phyloP scores from a whole-genome alignment of 345 rosid genomes.

The Adansonia digitata region DNA sequence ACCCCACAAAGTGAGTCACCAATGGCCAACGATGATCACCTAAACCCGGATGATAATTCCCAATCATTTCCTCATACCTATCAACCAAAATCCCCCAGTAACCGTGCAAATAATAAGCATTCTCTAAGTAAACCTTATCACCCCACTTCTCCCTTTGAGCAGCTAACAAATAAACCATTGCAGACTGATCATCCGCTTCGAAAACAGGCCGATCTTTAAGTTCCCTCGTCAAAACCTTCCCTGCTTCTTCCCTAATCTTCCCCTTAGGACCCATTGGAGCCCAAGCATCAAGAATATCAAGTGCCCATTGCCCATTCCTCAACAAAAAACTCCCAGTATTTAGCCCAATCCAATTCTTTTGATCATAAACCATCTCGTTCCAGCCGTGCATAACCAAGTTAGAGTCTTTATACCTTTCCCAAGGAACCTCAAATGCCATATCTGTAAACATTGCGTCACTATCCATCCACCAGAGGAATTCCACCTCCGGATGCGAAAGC shows the following conservation, averaged over 20 bases:
- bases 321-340: conserved; percentile 64
- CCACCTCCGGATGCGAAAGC: no score
- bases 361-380: no score
- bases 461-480: no score
- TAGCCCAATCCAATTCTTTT: conserved; percentile 71
- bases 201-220: conserved; percentile 56
- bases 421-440: no score
- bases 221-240: conserved; percentile 52
- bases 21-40: conserved; percentile 72
- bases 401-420: no score
- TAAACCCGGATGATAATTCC: no score
- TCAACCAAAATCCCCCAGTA: conserved; percentile 71
- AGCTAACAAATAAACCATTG: conserved; percentile 58
- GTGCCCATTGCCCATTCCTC: conserved; percentile 59
- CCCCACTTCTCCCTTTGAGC: conserved; percentile 62
- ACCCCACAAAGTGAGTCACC: conserved; percentile 72
- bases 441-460: no score
- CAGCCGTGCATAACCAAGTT: no score
- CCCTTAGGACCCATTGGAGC: conserved; percentile 72
- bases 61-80: conserved; percentile 57
- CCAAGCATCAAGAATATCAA: conserved; percentile 65
- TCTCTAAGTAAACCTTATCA: conserved; percentile 57
- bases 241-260: no score
- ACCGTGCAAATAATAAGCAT: no score
- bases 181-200: no score